phyloP scores from a whole-genome alignment of 768 basidiomycete species.

The Roridomyces roridus region DNA sequence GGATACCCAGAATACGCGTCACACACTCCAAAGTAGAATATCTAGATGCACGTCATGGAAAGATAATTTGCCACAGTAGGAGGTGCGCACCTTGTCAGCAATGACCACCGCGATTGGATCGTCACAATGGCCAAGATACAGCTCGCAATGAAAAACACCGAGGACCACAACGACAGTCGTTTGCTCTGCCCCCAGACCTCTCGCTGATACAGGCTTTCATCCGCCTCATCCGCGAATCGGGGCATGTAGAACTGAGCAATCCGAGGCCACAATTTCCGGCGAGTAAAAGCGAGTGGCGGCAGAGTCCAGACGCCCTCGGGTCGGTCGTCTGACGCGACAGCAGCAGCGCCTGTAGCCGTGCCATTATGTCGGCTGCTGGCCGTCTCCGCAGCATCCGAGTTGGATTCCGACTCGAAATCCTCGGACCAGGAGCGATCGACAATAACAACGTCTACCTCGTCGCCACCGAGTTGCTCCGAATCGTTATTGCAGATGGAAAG shows the following conservation, averaged over 20 bases:
- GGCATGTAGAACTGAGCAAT: conserved; percentile 24
- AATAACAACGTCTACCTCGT: conserved; percentile 60
- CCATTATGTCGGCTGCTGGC: conserved; percentile 19
- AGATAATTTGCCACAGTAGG: neutral
- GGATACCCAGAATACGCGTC: neutral
- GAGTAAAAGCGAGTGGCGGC: conserved; percentile 5
- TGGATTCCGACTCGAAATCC: conserved; percentile 45
- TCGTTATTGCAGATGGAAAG: too few relatives aligned
- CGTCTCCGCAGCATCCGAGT: conserved; percentile 26
- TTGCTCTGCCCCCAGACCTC: conserved; percentile 28
- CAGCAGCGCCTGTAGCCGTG: conserved; percentile 5
- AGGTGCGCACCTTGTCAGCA: conserved; percentile 27
- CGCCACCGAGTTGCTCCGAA: conserved; percentile 12
- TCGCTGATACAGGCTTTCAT: conserved; percentile 24
- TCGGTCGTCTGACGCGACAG: neutral
- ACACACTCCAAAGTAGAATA: conserved; percentile 49
- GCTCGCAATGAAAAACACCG: conserved; percentile 33
- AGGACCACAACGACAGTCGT: conserved; percentile 20
- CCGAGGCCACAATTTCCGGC: conserved; percentile 5
- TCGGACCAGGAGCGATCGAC: conserved; percentile 62
- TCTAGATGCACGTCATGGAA: conserved; percentile 27
- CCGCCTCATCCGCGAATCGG: conserved; percentile 15
- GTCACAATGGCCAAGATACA: conserved; percentile 27
- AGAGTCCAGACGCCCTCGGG: conserved; percentile 17
- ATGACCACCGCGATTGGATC: conserved; percentile 30